Evolutionary conservation across 257 asterid species (phyloP).

Genomic region (Plantago elongata): DNA sequence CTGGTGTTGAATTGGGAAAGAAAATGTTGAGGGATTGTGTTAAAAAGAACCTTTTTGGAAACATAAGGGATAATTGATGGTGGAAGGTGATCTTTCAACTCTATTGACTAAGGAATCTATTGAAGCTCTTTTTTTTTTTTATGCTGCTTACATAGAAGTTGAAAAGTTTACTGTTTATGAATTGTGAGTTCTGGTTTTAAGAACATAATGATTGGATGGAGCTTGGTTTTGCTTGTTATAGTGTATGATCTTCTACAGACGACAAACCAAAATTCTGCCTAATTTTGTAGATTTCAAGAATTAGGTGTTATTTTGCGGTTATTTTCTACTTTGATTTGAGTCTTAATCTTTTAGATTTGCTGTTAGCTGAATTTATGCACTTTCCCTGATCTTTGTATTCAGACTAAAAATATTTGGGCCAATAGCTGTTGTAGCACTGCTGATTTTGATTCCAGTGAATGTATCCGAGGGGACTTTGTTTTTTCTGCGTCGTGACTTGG

Average conservation of each 20-base stretch:
- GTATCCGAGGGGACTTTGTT: constrained; percentile 62
- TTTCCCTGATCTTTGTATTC: constrained; percentile 14
- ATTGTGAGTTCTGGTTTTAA: too few relatives aligned
- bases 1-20: not conserved
- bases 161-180: too few relatives aligned
- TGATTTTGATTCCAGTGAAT: constrained; percentile 90
- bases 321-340: not conserved
- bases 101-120: too few relatives aligned
- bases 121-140: not conserved
- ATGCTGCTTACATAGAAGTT: too few relatives aligned
- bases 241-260: not conserved
- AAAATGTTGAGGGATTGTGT: not conserved
- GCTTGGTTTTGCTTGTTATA: constrained; percentile 6
- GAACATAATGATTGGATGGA: too few relatives aligned
- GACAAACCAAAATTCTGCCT: too few relatives aligned
- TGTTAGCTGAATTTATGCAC: not conserved
- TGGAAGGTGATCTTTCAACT: too few relatives aligned
- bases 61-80: not conserved
- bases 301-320: not conserved
- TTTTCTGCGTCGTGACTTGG: constrained; percentile 75
- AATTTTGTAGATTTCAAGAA: not conserved
- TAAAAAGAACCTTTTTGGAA: too few relatives aligned
- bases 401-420: constrained; percentile 89
- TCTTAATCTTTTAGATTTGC: not conserved
- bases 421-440: constrained; percentile 66